These are phyloP conservation scores for Lactifluus piperatus DNA, from an alignment of 768 basidiomycete species.

Conservation along the genomic window DNA sequence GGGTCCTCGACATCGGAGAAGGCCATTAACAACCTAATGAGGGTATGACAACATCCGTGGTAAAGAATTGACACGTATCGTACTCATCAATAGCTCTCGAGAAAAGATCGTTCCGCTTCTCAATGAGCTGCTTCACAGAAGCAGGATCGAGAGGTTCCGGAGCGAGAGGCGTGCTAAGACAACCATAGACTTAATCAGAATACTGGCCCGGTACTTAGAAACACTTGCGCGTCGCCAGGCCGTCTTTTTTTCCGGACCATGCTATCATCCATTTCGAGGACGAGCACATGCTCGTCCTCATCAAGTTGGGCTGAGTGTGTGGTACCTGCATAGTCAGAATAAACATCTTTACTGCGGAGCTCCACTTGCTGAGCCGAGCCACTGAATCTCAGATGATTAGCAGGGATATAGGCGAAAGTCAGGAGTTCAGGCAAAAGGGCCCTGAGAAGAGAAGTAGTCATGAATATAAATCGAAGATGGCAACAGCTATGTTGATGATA, in stretches of 20 bases:
- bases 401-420: conserved; percentile 73
- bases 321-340: not conserved
- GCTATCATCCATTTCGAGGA: conserved; percentile 44
- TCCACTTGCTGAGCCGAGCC: conserved; percentile 35
- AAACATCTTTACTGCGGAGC: not conserved
- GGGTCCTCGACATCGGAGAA: conserved; percentile 49
- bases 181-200: not conserved
- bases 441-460: conserved; percentile 30
- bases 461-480: not conserved
- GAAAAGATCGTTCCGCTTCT: conserved; percentile 24
- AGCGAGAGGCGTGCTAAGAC: conserved; percentile 4
- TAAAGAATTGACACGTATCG: conserved; percentile 30
- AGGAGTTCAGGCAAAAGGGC: conserved; percentile 76
- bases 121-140: conserved; percentile 9
- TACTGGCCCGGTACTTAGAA: not conserved
- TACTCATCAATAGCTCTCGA: conserved; percentile 41
- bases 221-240: conserved; percentile 6
- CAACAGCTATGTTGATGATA: conserved; percentile 24
- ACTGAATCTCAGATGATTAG: conserved; percentile 50
- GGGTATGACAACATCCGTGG: not conserved
- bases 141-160: conserved; percentile 11
- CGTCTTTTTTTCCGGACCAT: conserved; percentile 9
- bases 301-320: conserved; percentile 26
- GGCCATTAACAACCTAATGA: conserved; percentile 49
- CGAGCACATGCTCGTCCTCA: conserved; percentile 41